Base-by-base conservation (phyloP, 129 eudicot species). In the Centaurea solstitialis region DNA sequence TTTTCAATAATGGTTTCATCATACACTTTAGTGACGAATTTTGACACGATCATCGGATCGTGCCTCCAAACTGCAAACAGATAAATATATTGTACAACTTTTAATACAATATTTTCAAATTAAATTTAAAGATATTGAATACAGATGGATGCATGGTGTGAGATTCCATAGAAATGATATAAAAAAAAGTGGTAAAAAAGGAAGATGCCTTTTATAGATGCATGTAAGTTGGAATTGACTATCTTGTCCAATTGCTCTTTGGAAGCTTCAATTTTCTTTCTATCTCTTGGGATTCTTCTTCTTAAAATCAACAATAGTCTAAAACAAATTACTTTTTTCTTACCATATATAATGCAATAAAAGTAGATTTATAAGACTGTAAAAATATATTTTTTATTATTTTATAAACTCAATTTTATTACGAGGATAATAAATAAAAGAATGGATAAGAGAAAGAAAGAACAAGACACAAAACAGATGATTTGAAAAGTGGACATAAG, bases 231-330 rank as follows among this genome's bases (percentile, higher is more conserved):
- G 86, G 78, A 81, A 82, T 82, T 70, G 81, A 82, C 77, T 70
- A 67, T 23, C 68, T 82, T 82, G 86, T 82, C 86, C 82, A 76
- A 70, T 40, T 61, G 82, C 74, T 76, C 74, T 82, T 82, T 76
- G 86, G 74, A 70, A 82, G 74, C 86, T 76, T 82, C 86, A 82
- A 81, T 82, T 82, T 82, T 76, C n/a, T 76, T 57, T 39, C 62
- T 37, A 21, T 70, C 53, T 26, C 71, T 82, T 59, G 81, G 77
- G 77, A 82, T 82, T 76, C 80, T 82, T 69, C 47, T 76, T 82
- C 53, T 59, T 76, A 50, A 75, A 68, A 68, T n/a, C 53, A 61
- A 73, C 12, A 43, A 39, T 59, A 57, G 23, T 5, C 6, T 57
- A 57, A 57, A 57, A 57, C 18, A 57, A 41, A 7, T 41, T 41